Conservation (phyloP, 202 grass and related monocot genomes). For the Hordeum pubiflorum region DNA sequence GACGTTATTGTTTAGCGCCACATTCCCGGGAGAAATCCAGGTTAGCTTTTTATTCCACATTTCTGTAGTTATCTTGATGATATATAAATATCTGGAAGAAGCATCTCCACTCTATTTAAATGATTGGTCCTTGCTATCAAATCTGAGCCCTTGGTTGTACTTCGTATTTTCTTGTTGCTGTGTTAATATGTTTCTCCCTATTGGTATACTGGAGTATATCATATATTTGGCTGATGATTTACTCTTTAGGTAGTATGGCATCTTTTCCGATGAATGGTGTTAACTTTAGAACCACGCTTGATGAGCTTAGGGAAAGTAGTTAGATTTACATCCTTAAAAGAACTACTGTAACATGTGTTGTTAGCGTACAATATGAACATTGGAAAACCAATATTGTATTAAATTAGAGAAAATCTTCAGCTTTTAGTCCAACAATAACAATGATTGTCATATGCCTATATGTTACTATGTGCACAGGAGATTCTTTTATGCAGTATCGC, state of each 20-base stretch:
- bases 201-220: background rate
- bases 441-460: background rate
- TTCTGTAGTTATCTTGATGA: background rate
- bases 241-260: background rate
- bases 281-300: background rate
- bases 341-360: background rate
- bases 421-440: background rate
- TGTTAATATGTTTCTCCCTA: background rate
- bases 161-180: background rate
- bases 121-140: background rate
- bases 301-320: background rate
- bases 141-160: background rate
- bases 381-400: background rate
- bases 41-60: slow-evolving; percentile 15
- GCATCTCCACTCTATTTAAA: background rate
- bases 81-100: background rate
- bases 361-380: background rate
- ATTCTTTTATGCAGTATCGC: background rate
- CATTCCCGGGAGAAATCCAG: slow-evolving; percentile 76
- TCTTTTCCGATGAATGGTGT: background rate
- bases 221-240: background rate
- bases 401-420: background rate
- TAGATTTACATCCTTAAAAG: slow-evolving; percentile 4
- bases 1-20: slow-evolving; percentile 71
- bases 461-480: background rate